Evolutionary conservation across 1,284 basidiomycete species (phyloP), one percentile per base, ranked within the genome.

Genomic region (Athelia psychrophila): DNA sequence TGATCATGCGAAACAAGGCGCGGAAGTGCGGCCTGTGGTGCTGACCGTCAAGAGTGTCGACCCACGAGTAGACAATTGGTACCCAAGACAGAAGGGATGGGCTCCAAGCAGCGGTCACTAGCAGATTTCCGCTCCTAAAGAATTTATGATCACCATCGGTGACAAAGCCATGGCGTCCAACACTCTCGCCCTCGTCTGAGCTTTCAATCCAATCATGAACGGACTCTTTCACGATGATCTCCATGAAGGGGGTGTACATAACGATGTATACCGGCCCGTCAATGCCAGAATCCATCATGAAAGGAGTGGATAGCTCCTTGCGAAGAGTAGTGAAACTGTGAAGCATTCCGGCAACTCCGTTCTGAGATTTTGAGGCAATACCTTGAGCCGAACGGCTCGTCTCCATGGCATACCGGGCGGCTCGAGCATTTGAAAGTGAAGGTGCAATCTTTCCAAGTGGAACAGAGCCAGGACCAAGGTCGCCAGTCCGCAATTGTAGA

Each of bases 121-220:
- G 55, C 2, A 60, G 57, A 19, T 55, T 50, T 3, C 61, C 61
- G 8, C 55, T n/a, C 4, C 48, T 49, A 27, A 58, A 61, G 51
- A 55, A 63, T 4, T 56, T 51, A 38, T 58, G 56, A 36, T 63
- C 58, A 0, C 60, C 58, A 47, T 63, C 61, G 10, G 58, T 58
- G 4, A 60, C 56, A 48, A 60, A 54, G 3, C 61, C 60, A 45
- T 61, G 55, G 3, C 42, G 47, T 12, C n/a, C 19, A n/a, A 49
- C 48, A 1, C n/a, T 19, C 9, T 52, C 44, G 8, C 55, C 53
- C 3, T 51, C 42, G 2, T 36, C 32, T n/a, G 48, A 38, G 20
- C 49, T 49, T 2, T 25, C 12, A 30, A 47, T 50, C 58, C 59
- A 59, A n/a, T 47, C 35, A 20, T 55, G 49, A 49, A 58, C 51